These are phyloP conservation scores for Babesia caballi DNA, from an alignment of 169 alveolate species.

Conservation along the genomic window DNA sequence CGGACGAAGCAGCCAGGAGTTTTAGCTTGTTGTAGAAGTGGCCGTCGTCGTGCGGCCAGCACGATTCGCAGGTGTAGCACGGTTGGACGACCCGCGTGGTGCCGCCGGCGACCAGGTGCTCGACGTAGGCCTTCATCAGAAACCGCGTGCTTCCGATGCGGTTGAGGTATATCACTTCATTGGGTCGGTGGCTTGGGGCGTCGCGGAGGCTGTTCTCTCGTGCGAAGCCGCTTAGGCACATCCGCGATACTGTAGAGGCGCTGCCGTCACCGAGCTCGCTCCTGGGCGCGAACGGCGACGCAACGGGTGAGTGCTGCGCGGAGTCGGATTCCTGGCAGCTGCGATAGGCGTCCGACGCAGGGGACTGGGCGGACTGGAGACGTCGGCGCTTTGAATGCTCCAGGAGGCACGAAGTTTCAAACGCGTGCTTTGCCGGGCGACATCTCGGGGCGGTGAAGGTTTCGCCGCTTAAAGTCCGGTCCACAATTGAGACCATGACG, in stretches of 20 bases:
- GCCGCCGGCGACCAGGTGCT: background rate
- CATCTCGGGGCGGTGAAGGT: too few relatives aligned
- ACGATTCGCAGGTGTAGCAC: background rate
- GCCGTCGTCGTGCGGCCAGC: background rate
- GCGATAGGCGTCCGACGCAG: background rate
- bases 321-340: background rate
- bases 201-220: background rate
- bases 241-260: background rate
- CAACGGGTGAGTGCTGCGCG: too few relatives aligned
- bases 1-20: background rate
- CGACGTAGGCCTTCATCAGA: background rate
- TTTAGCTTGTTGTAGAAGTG: background rate
- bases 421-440: too few relatives aligned
- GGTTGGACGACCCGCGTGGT: background rate
- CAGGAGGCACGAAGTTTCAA: too few relatives aligned
- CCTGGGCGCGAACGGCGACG: background rate
- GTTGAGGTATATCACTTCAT: background rate
- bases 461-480: background rate
- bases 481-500: background rate
- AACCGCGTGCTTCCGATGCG: background rate
- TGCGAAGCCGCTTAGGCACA: background rate
- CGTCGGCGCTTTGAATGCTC: background rate
- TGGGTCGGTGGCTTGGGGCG: background rate
- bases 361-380: background rate
- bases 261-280: background rate